Conservation (phyloP, 495 filamentous ascomycete species). For the Astrothelium macrocarpum region DNA sequence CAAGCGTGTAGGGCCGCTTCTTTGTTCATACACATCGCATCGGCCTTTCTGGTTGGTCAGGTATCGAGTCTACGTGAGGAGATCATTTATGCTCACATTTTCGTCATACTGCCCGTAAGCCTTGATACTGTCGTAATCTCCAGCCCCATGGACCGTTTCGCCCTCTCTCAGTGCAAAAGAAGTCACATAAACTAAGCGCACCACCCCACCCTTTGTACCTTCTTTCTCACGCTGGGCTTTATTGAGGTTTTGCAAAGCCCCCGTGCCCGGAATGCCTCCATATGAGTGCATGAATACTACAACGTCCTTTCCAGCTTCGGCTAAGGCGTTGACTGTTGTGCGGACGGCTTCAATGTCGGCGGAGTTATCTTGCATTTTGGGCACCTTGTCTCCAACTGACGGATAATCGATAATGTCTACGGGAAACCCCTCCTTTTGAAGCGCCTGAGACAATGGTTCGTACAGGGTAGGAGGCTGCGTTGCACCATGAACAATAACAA, state of each 20-base stretch:
- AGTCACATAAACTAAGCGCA: conserved; percentile 37
- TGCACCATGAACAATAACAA: conserved; percentile 21
- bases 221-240: conserved; percentile 30
- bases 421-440: conserved; percentile 19
- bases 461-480: conserved; percentile 11
- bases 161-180: conserved; percentile 30
- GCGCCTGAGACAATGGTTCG: conserved; percentile 3
- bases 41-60: neutral
- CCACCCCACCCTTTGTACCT: conserved; percentile 37
- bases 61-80: neutral
- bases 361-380: neutral
- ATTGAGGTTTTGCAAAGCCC: conserved; percentile 31
- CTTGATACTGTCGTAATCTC: neutral
- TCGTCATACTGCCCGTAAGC: neutral
- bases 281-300: conserved; percentile 35
- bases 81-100: neutral
- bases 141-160: conserved; percentile 1
- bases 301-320: conserved; percentile 25
- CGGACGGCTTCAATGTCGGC: conserved; percentile 9
- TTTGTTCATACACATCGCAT: neutral
- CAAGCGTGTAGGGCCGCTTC: neutral
- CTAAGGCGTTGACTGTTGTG: neutral
- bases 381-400: conserved; percentile 11
- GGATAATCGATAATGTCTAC: conserved; percentile 14
- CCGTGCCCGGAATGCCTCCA: conserved; percentile 33